Conservation (phyloP, 139 green algal species). For the Chlamydomonas schloesseri region DNA sequence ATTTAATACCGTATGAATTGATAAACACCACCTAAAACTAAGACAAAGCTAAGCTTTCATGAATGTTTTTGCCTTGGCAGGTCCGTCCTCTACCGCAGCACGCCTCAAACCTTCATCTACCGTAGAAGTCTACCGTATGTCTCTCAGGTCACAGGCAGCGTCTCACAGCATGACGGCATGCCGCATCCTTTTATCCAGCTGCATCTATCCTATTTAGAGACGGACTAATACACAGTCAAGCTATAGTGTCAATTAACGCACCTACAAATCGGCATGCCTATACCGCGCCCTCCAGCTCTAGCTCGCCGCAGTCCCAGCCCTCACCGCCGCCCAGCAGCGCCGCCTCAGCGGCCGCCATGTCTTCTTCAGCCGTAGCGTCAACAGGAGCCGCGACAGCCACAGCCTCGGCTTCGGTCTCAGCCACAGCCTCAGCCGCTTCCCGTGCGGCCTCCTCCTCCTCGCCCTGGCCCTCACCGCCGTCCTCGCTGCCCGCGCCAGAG, state of each 20-base stretch:
- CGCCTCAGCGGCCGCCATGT: not conserved
- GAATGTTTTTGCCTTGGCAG: too few relatives aligned
- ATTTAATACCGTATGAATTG: too few relatives aligned
- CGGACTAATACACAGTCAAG: too few relatives aligned
- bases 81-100: too few relatives aligned
- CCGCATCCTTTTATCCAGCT: too few relatives aligned
- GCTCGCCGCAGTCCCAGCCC: constrained; percentile 19
- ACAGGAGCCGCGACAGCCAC: not conserved
- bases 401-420: not conserved
- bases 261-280: not conserved
- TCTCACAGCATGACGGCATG: too few relatives aligned
- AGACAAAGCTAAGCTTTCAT: too few relatives aligned
- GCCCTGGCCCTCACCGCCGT: not conserved
- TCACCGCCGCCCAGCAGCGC: not conserved
- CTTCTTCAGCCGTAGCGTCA: not conserved
- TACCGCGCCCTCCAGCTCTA: not conserved
- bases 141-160: too few relatives aligned
- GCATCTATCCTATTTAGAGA: too few relatives aligned
- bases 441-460: not conserved
- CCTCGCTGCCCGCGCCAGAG: not conserved
- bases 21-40: too few relatives aligned
- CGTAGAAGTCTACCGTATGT: too few relatives aligned
- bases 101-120: too few relatives aligned
- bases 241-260: not conserved
- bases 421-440: not conserved